Evolutionary conservation across 2,329 filamentous ascomycete genomes (phyloP), one percentile per base, ranked within the genome.

Genomic region (Botryotinia convoluta): DNA sequence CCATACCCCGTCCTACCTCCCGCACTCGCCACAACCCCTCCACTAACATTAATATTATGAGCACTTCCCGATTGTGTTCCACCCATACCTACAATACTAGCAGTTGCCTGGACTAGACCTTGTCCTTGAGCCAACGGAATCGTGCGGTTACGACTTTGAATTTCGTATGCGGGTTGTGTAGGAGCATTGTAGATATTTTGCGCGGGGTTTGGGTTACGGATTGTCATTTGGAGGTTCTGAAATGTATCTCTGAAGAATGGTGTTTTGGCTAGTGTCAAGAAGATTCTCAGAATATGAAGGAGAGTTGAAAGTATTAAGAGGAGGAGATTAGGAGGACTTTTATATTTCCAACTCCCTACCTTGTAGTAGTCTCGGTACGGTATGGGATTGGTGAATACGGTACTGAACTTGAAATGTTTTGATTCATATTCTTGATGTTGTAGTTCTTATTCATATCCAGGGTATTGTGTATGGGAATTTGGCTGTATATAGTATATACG

Each of bases 41-140:
- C 54, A 32, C 29, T 32, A 35, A 1, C 54, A 32, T 20, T 59
- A 59, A 2, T 3, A 32, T 29, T 32, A 14, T 22, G 54, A 1
- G 8, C 16, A 32, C 8, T 4, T 59, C 54, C 54, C 3, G 8
- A 7, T 8, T 4, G 54, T 20, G 6, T 14, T 35, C 8, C 54
- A 22, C 7, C n/a, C 16, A 8, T 5, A 20, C 16, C 54, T 20
- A 1, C 16, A 7, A 10, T 5, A 29, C 3, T 2, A 9, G 3
- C 54, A 22, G 54, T 5, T 35, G 1, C 16, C 20, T 35, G 16
- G 10, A 35, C 16, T 5, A 0, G 0, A 1, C 14, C 14, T 10
- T 59, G 54, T 20, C 0, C n/a, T 1, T 32, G 54, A 59, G 1
- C 1, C 9, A 35, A 22, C 3, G 18, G 20, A 4, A 60, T 22